Conservation (phyloP, 1,284 basidiomycete genomes). For the Cutaneotrichosporon sp. region DNA sequence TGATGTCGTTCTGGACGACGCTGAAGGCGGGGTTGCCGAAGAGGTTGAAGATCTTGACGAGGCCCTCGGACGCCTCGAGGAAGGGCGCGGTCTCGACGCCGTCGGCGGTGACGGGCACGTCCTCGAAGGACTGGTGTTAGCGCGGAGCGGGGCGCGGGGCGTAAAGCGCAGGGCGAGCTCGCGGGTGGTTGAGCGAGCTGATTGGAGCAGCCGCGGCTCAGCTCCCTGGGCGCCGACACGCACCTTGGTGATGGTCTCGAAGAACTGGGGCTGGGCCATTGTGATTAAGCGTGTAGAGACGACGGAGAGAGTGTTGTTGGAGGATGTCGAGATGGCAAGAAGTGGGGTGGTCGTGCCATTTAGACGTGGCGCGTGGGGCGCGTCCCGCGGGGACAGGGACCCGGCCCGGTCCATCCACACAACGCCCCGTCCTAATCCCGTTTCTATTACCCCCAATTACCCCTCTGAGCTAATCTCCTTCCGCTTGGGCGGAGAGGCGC, state of each 20-base stretch:
- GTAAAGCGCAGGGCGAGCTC: no score
- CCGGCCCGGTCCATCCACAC: no score
- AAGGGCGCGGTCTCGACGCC: slow-evolving; percentile 89
- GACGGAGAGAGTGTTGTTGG: background rate
- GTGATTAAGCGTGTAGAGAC: slow-evolving; percentile 7
- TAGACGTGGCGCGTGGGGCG: slow-evolving; percentile 3
- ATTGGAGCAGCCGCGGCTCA: no score
- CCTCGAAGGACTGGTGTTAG: slow-evolving; percentile 74
- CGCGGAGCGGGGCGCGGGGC: no score
- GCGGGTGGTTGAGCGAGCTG: no score
- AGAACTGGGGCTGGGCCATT: slow-evolving; percentile 74
- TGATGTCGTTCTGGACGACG: slow-evolving; percentile 84
- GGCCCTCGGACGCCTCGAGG: slow-evolving; percentile 83
- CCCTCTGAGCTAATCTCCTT: background rate
- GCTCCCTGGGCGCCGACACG: no score
- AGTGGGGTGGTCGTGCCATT: background rate
- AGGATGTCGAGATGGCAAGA: no score
- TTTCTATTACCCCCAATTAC: background rate
- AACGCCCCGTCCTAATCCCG: background rate
- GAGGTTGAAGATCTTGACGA: slow-evolving; percentile 89
- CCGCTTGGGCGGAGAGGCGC: background rate
- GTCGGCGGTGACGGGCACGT: slow-evolving; percentile 81
- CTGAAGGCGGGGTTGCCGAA: slow-evolving; percentile 84
- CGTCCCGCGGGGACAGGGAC: background rate
- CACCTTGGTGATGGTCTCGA: slow-evolving; percentile 78